These are phyloP conservation scores for Rhizopus arrhizus DNA, from an alignment of 371 early-diverging fungal genomes.

Conservation along the genomic window DNA sequence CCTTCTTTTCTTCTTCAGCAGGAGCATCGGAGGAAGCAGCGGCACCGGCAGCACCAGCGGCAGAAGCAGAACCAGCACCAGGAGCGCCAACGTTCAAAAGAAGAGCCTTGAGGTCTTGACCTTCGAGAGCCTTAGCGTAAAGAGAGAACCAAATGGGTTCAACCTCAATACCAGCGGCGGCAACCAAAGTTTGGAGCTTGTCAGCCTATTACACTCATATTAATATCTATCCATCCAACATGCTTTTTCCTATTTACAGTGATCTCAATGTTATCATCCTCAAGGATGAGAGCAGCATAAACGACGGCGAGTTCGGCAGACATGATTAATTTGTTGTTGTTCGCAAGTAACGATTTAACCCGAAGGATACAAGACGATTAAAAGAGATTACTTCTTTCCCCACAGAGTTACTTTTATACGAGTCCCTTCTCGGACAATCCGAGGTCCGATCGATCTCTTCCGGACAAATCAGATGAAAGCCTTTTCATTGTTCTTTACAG, in stretches of 20 bases:
- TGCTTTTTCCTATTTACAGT: constrained; percentile 69
- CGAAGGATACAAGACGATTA: constrained; percentile 42
- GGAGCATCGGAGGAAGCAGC: constrained; percentile 59
- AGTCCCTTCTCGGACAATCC: too few relatives aligned
- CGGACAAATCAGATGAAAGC: too few relatives aligned
- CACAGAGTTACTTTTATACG: constrained; percentile 3
- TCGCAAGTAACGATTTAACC: constrained; percentile 46
- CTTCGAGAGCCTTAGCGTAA: constrained; percentile 97
- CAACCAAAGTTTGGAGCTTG: constrained; percentile 88
- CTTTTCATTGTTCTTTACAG: too few relatives aligned
- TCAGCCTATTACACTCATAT: constrained; percentile 74
- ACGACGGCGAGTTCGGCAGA: constrained; percentile 89
- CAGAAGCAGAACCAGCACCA: constrained; percentile 72
- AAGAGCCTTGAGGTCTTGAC: constrained; percentile 89
- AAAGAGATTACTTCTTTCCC: constrained; percentile 29
- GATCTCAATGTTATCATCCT: constrained; percentile 95
- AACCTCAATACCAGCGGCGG: constrained; percentile 90
- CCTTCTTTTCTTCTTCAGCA: constrained; percentile 69
- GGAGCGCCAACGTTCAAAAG: constrained; percentile 91
- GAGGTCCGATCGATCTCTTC: too few relatives aligned
- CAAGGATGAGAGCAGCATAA: constrained; percentile 97
- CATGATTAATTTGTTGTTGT: constrained; percentile 29
- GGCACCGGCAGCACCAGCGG: constrained; percentile 55
- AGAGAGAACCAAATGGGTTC: constrained; percentile 95
- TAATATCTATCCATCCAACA: background rate